Evolutionary conservation across 2,329 filamentous ascomycete species (phyloP).

Genomic region (Fusarium longipes): DNA sequence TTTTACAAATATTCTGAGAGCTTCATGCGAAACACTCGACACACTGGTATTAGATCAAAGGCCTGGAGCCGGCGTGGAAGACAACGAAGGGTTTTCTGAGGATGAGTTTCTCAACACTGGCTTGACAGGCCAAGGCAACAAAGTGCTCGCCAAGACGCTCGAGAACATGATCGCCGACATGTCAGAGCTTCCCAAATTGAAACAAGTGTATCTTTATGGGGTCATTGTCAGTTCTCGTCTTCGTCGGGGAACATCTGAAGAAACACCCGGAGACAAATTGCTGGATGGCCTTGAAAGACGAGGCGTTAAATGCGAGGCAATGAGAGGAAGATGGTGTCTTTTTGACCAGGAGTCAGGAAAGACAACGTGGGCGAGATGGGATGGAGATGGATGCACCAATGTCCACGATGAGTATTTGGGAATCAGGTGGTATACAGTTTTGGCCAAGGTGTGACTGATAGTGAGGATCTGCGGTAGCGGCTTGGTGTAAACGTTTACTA

Average conservation of each 20-base stretch:
- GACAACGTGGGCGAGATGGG: conserved; percentile 12
- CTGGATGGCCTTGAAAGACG: background rate
- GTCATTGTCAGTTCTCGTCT: background rate
- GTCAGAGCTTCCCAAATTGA: background rate
- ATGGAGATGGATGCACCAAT: conserved; percentile 2
- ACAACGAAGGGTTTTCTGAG: conserved; percentile 19
- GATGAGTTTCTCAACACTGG: conserved; percentile 17
- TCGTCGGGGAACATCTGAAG: background rate
- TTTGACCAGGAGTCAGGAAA: conserved; percentile 14
- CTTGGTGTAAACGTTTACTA: background rate
- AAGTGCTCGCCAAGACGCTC: background rate
- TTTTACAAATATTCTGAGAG: conserved; percentile 5
- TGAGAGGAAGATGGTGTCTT: conserved; percentile 18
- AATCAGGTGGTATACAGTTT: background rate
- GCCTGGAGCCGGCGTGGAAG: conserved; percentile 7
- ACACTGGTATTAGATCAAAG: conserved; percentile 31
- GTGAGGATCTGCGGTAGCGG: background rate
- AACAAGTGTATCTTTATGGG: conserved; percentile 15
- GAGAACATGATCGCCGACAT: background rate
- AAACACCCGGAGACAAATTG: conserved; percentile 2
- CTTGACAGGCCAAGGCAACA: background rate
- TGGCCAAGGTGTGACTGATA: background rate
- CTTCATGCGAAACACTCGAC: conserved; percentile 5
- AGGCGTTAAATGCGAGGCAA: background rate
- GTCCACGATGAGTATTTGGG: conserved; percentile 22